Conservation (phyloP, 139 green algal genomes). For the Trebouxia sp. region DNA sequence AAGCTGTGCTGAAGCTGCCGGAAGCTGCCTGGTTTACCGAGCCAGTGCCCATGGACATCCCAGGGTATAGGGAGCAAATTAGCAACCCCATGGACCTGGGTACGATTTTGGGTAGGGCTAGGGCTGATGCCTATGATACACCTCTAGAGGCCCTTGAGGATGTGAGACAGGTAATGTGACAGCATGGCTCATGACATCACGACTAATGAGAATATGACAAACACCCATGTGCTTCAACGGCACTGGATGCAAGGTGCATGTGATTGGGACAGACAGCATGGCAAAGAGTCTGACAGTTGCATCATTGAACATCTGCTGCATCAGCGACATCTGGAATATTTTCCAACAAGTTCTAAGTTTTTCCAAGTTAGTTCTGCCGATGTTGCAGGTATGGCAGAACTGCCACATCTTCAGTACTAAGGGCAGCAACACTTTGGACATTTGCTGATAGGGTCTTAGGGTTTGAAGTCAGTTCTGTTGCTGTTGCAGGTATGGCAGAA, state of each 20-base stretch:
- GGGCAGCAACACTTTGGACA: conserved; percentile 15
- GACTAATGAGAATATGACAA: too few species aligned
- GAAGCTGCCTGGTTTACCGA: conserved; percentile 8
- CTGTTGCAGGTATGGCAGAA: conserved; percentile 56
- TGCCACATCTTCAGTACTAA: conserved; percentile 48
- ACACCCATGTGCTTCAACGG: too few species aligned
- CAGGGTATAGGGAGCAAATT: conserved; percentile 48
- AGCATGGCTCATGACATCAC: too few species aligned
- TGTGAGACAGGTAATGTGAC: background rate
- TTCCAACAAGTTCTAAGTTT: too few species aligned
- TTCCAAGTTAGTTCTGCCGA: too few species aligned
- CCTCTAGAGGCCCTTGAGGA: background rate
- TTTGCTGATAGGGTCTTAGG: background rate
- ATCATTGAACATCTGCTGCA: too few species aligned
- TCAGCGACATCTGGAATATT: too few species aligned
- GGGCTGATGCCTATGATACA: conserved; percentile 36
- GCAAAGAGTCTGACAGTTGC: too few species aligned
- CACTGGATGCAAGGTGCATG: too few species aligned
- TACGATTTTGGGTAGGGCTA: conserved; percentile 15
- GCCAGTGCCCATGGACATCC: conserved; percentile 36
- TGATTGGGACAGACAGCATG: too few species aligned
- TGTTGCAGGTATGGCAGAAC: conserved; percentile 54
- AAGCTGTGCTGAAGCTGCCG: background rate
- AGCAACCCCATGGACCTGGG: conserved; percentile 41
- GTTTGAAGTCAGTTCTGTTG: conserved; percentile 11